Base-by-base conservation (phyloP, 176 grass and related monocot species). In the Elymus sibiricus region DNA sequence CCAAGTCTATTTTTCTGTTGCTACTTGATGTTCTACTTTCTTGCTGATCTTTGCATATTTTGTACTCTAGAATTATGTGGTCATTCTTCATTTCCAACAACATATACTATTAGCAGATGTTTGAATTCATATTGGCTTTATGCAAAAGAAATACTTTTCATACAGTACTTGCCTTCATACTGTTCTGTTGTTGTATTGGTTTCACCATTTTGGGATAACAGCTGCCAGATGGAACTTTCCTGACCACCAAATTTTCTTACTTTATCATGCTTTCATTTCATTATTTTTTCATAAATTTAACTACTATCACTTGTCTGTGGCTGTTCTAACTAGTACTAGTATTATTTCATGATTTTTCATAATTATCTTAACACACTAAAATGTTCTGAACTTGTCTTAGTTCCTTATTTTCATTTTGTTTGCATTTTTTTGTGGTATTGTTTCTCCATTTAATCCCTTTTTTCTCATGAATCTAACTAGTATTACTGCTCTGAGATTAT, bases 11-110 rank as follows among this genome's bases (percentile, higher is more conserved):
- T 37, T 90, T 22, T 65, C 22, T 73, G 21, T 78, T 79, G 19
- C 35, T 87, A 66, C 43, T 64, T 80, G 74, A 78, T 68, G 11
- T 73, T 90, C 35, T 56, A 49, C 72, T 70, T 82, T 39, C 9
- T 68, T 74, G 67, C 44, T 83, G 12, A 68, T 13, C 78, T 84
- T 31, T 80, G 39, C 47, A 80, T 87, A 44, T 55, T 26, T 83
- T 42, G 3, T 78, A 55, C 35, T 79, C 27, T 17, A 65, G 31
- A 71, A 74, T 73, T 56, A 6, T 74, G 59, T 79, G 59, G 35
- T 73, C 14, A 8, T 86, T 86, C 11, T 25, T 72, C 59, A 67
- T 79, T 46, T 22, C 26, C 37, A 87, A 76, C 24, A 24, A 84
- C 51, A 75, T 75, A 70, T 61, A 58, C 29, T 39, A 53, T 7